Conservation (phyloP, 306 rosid genomes). For the Cercis canadensis region DNA sequence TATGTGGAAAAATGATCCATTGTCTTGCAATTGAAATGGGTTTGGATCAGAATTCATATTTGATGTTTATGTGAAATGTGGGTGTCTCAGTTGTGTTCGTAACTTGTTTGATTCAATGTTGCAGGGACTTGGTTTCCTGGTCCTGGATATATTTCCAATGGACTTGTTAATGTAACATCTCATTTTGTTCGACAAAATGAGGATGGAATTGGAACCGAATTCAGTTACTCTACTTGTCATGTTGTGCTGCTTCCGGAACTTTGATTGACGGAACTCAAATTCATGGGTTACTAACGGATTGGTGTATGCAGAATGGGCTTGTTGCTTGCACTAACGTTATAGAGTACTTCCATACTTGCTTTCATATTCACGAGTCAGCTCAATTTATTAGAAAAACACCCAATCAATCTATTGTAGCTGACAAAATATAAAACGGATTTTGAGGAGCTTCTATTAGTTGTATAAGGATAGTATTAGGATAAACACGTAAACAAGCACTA, state of each 20-base stretch:
- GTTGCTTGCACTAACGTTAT: too few relatives aligned
- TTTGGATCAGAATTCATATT: slow-evolving; percentile 53
- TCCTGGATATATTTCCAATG: slow-evolving; percentile 43
- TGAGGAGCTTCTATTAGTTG: too few relatives aligned
- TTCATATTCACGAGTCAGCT: too few relatives aligned
- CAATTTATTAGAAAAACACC: too few relatives aligned
- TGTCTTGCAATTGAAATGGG: slow-evolving; percentile 54
- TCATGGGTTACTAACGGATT: slow-evolving; percentile 48
- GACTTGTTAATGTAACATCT: slow-evolving; percentile 31
- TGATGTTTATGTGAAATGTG: slow-evolving; percentile 53
- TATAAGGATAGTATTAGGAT: too few relatives aligned
- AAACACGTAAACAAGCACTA: too few relatives aligned
- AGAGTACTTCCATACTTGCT: too few relatives aligned
- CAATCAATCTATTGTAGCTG: too few relatives aligned
- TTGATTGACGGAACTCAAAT: slow-evolving; percentile 45
- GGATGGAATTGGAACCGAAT: slow-evolving; percentile 53
- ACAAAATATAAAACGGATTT: too few relatives aligned
- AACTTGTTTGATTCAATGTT: slow-evolving; percentile 50
- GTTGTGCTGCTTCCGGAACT: slow-evolving; percentile 45
- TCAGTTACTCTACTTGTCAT: slow-evolving; percentile 51
- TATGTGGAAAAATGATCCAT: slow-evolving; percentile 57
- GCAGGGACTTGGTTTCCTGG: slow-evolving; percentile 64
- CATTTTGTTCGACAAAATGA: slow-evolving; percentile 50
- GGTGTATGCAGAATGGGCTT: slow-evolving; percentile 50
- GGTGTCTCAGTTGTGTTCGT: slow-evolving; percentile 29